Percentiles rank a stretch among this genome's conserved stretches.
phyloP scores from a whole-genome alignment of 1,284 basidiomycete genomes.

The Fomitopsis palustris region DNA sequence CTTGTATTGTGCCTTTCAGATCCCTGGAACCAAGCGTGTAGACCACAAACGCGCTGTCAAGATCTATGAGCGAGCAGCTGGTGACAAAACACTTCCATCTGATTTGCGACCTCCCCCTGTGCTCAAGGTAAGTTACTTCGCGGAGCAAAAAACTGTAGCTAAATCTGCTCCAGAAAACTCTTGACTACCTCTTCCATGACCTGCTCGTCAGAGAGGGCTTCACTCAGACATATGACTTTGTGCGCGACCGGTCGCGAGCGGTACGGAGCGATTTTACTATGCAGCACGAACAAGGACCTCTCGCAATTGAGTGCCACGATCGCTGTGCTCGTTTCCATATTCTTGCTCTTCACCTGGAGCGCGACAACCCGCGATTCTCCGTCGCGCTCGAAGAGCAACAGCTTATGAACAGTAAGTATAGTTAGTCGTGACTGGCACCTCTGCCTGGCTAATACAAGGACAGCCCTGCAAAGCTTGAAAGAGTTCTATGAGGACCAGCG shows the following conservation, averaged over 20 bases:
- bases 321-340: conserved; percentile 95
- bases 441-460: not conserved
- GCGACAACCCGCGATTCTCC: conserved; percentile 59
- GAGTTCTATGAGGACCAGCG: conserved; percentile 92
- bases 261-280: conserved; percentile 95
- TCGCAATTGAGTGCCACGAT: conserved; percentile 90
- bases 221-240: conserved; percentile 75
- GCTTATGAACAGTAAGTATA: conserved; percentile 77
- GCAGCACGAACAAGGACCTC: conserved; percentile 76
- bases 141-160: not conserved
- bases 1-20: conserved; percentile 40
- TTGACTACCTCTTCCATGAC: conserved; percentile 90
- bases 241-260: conserved; percentile 89
- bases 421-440: not conserved
- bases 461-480: conserved; percentile 87
- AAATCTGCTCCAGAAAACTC: conserved; percentile 56
- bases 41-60: conserved; percentile 90
- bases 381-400: conserved; percentile 83
- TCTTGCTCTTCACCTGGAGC: conserved; percentile 76
- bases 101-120: conserved; percentile 88
- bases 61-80: conserved; percentile 92
- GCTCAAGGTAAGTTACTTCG: conserved; percentile 56
- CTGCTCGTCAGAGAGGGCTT: conserved; percentile 73
- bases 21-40: conserved; percentile 73
- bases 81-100: conserved; percentile 88